Evolutionary conservation across 768 basidiomycete genomes (phyloP).

Genomic region (Trametes elegans): DNA sequence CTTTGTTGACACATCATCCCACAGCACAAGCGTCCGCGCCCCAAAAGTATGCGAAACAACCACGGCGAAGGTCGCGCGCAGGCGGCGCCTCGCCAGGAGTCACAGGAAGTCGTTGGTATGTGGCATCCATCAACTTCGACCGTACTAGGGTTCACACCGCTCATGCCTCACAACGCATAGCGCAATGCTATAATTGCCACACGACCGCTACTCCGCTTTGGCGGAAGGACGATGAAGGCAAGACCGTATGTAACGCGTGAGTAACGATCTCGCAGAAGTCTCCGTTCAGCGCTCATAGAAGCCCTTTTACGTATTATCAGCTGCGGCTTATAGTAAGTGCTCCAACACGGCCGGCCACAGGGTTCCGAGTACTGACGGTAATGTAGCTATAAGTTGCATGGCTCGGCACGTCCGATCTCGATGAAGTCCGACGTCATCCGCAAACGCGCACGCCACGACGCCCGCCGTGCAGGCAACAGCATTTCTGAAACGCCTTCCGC

Average conservation of each 20-base stretch:
- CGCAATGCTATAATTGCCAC: conserved; percentile 89
- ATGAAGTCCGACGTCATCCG: conserved; percentile 93
- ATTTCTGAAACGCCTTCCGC: conserved; percentile 71
- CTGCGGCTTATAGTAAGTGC: conserved; percentile 71
- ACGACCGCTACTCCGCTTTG: conserved; percentile 87
- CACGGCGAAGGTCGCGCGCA: conserved; percentile 72
- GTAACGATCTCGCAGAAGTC: conserved; percentile 30
- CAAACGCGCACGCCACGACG: conserved; percentile 81
- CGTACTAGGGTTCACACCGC: conserved; percentile 23
- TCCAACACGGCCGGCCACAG: neutral
- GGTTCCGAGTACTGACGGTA: conserved; percentile 8
- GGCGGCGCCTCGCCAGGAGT: conserved; percentile 61
- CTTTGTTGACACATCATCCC: conserved; percentile 1
- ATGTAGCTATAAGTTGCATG: conserved; percentile 73
- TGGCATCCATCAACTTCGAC: conserved; percentile 16
- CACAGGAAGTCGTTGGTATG: conserved; percentile 72
- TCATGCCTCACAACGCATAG: conserved; percentile 34
- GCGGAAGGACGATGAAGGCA: conserved; percentile 90
- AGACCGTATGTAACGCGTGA: conserved; percentile 89
- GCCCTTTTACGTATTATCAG: conserved; percentile 35
- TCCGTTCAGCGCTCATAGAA: conserved; percentile 20
- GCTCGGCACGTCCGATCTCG: conserved; percentile 80
- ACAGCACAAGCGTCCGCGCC: conserved; percentile 85
- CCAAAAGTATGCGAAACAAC: conserved; percentile 81
- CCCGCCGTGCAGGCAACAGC: conserved; percentile 51